These are phyloP conservation scores for Lepraria neglecta DNA, from an alignment of 495 filamentous ascomycete genomes.

Conservation along the genomic window DNA sequence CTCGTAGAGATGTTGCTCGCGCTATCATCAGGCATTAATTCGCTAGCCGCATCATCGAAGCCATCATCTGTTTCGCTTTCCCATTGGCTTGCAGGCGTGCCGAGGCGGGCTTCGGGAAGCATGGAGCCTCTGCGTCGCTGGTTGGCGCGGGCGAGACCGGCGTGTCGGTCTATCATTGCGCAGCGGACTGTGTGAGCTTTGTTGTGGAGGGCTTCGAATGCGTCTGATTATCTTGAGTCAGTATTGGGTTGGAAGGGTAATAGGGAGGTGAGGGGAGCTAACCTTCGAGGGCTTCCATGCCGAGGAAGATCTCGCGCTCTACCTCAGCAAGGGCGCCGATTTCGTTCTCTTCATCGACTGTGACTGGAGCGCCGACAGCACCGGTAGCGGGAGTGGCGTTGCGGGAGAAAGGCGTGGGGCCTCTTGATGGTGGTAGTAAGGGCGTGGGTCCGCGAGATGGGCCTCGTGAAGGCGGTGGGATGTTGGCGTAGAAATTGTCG, in stretches of 20 bases:
- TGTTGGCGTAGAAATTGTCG: conserved; percentile 37
- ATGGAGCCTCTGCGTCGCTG: conserved; percentile 58
- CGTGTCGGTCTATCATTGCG: conserved; percentile 69
- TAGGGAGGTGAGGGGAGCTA: not conserved
- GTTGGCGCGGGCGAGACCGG: conserved; percentile 69
- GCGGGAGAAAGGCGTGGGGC: conserved; percentile 41
- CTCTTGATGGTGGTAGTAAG: conserved; percentile 28
- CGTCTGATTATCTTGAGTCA: conserved; percentile 37
- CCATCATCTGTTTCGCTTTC: conserved; percentile 57
- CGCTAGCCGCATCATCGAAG: conserved; percentile 37
- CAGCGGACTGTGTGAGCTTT: conserved; percentile 77
- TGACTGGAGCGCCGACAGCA: conserved; percentile 60
- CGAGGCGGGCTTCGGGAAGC: conserved; percentile 45
- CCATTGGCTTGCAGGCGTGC: conserved; percentile 50
- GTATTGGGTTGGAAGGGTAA: not conserved
- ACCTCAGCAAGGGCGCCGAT: conserved; percentile 83
- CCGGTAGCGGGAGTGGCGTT: conserved; percentile 35
- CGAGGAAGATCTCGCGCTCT: conserved; percentile 84
- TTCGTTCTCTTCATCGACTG: conserved; percentile 89
- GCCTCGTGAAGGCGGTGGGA: conserved; percentile 36
- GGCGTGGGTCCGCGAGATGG: conserved; percentile 42
- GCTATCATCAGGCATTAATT: conserved; percentile 50
- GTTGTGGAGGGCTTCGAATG: conserved; percentile 84
- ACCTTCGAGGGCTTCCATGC: conserved; percentile 87
- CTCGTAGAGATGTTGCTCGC: conserved; percentile 85